Evolutionary conservation across 2,329 filamentous ascomycete species (phyloP).

Genomic region (Fusarium nisikadoi): DNA sequence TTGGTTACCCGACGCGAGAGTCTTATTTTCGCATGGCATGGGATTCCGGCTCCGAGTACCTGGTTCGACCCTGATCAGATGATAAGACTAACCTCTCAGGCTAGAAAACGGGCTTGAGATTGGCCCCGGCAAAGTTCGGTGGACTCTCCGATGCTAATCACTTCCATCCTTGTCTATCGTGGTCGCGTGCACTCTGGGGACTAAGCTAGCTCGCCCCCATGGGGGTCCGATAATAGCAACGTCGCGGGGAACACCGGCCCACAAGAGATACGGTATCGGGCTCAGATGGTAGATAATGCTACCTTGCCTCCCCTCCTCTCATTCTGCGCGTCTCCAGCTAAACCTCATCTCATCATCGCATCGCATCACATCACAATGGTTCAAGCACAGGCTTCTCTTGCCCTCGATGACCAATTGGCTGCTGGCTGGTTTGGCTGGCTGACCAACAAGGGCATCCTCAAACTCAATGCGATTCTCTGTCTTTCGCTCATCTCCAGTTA

Average conservation of each 20-base stretch:
- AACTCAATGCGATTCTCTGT: conserved; percentile 19
- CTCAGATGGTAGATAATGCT: conserved; percentile 12
- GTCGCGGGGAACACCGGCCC: conserved; percentile 25
- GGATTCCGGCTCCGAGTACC: background rate
- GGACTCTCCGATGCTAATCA: conserved; percentile 48
- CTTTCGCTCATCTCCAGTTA: conserved; percentile 19
- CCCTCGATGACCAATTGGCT: conserved; percentile 16
- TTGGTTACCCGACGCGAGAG: background rate
- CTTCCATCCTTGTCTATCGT: background rate
- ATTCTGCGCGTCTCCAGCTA: background rate
- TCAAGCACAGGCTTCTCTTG: conserved; percentile 19
- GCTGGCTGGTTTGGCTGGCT: conserved; percentile 19
- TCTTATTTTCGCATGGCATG: background rate
- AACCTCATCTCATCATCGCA: background rate
- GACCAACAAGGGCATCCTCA: conserved; percentile 11
- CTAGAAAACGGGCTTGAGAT: background rate
- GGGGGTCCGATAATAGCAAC: conserved; percentile 8
- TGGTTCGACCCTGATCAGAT: background rate
- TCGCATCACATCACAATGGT: background rate
- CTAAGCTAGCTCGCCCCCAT: conserved; percentile 10
- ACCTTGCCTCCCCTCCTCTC: conserved; percentile 9
- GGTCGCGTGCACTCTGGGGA: conserved; percentile 17
- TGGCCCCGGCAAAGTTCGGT: conserved; percentile 8
- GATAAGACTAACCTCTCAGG: background rate
- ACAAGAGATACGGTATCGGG: conserved; percentile 6